Conservation (phyloP, 345 rosid genomes). For the Lenwebbia sp. region DNA sequence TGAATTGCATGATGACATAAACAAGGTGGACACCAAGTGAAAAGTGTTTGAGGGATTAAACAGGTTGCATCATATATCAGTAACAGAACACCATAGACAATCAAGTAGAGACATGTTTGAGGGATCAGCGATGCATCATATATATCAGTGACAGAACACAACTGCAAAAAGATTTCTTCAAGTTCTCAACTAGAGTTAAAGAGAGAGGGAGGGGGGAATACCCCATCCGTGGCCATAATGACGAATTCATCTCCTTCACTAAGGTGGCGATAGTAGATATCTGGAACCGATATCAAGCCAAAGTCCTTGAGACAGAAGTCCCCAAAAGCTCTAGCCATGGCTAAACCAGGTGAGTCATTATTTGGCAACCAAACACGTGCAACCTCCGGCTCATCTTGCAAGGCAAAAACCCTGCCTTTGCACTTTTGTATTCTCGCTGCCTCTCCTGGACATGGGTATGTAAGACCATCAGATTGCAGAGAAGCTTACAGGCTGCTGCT, state of each 20-base stretch:
- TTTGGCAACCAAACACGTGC: slow-evolving; percentile 98
- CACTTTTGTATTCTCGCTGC: slow-evolving; percentile 88
- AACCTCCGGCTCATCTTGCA: slow-evolving; percentile 97
- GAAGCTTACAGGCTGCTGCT: not conserved
- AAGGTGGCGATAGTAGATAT: slow-evolving; percentile 54
- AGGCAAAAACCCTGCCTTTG: slow-evolving; percentile 93
- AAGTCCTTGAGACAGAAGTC: slow-evolving; percentile 98
- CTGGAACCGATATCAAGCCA: slow-evolving; percentile 87
- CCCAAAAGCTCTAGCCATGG: slow-evolving; percentile 99
- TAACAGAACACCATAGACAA: not conserved
- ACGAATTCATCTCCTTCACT: slow-evolving; percentile 67
- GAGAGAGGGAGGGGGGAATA: slow-evolving; percentile 12
- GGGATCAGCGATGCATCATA: not conserved
- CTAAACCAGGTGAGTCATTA: slow-evolving; percentile 91
- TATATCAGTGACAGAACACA: not conserved
- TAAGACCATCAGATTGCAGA: not conserved
- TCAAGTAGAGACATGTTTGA: not conserved
- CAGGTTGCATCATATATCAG: not conserved
- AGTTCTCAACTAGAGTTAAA: not conserved
- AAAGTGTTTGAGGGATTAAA: not conserved
- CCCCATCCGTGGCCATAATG: slow-evolving; percentile 94
- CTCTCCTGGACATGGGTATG: slow-evolving; percentile 42
- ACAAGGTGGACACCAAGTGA: not conserved
- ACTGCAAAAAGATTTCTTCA: not conserved
- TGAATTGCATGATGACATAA: not conserved